These are phyloP conservation scores for Buddleja alternifolia DNA, from an alignment of 257 asterid genomes.

Conservation along the genomic window DNA sequence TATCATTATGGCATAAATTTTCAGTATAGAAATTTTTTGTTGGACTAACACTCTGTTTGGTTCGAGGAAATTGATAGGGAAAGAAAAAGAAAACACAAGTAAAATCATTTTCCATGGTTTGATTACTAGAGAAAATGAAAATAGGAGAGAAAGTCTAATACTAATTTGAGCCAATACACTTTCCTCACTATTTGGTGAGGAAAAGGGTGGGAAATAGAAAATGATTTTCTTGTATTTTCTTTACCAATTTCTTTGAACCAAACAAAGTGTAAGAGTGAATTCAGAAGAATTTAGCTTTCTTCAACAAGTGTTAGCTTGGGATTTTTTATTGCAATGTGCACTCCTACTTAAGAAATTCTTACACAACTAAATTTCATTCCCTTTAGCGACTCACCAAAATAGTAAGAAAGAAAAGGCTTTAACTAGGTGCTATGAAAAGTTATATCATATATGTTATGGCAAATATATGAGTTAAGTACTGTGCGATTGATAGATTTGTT, in stretches of 20 bases:
- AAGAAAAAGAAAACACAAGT: too few relatives aligned
- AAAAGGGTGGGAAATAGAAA: too few relatives aligned
- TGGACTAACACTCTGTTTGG: neutral
- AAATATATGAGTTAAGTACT: neutral
- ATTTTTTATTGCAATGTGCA: neutral
- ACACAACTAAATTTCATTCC: neutral
- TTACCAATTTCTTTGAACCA: too few relatives aligned
- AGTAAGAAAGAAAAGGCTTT: neutral
- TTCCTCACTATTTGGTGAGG: too few relatives aligned
- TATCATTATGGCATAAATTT: conserved; percentile 18
- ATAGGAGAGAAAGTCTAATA: too few relatives aligned
- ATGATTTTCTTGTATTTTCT: too few relatives aligned
- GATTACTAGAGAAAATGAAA: too few relatives aligned
- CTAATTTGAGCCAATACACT: too few relatives aligned
- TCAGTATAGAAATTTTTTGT: conserved; percentile 1
- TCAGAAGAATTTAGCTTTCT: conserved; percentile 1
- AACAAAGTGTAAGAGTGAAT: too few relatives aligned
- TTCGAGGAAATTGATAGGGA: too few relatives aligned
- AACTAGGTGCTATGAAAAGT: conserved; percentile 1
- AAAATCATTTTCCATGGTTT: too few relatives aligned
- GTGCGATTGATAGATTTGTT: neutral
- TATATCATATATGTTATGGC: too few relatives aligned
- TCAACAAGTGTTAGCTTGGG: neutral
- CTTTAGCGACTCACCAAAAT: neutral
- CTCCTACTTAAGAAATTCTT: conserved; percentile 18